Base-by-base conservation (phyloP, 352 stramenopile species). In the Pythium plurisporium region DNA sequence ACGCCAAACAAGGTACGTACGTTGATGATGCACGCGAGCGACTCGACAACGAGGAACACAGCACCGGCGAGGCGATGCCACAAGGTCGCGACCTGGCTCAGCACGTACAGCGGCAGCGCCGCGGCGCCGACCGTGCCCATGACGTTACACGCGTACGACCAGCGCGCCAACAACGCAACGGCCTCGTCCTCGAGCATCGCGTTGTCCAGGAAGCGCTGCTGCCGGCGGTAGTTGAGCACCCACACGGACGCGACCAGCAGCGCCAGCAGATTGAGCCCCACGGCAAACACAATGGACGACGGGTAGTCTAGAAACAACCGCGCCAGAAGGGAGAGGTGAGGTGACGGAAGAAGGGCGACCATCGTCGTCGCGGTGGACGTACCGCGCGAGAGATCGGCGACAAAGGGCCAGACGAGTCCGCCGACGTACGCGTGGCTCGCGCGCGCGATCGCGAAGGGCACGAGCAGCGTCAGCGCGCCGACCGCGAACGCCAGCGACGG, bases 191-290 rank as follows among this genome's bases (percentile, higher is more conserved):
- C 73, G 7, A 73, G 67, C 9, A 79, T 20, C 38, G 65, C 70
- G 30, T 62, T 58, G 23, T 67, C 59, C 38, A 85, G 49, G 31
- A 80, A 72, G 1, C 52, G 65, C 43, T 82, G 60, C 55, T 86
- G 78, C 52, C 81, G 76, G 43, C 76, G 62, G 63, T 73, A 70
- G 64, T 88, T 88, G 62, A 88, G 77, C 47, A 62, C 69, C 72
- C 75, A 85, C 47, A 65, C 70, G 52, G 76, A 54, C n/a, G 68
- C 69, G 14, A 85, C 43, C 26, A 85, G 48, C 49, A 85, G 58
- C 15, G 70, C 70, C 30, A 80, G 66, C 30, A 67, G 27, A 19
- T 75, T 82, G 40, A 85, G 66, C 0, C 72, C 70, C 42, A 81
- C 73, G 47, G 75, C 71, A 29, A 85, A 70, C 8, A 85, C 70